Base-by-base conservation (phyloP, 768 basidiomycete genomes). In the Lyophyllum decastes region DNA sequence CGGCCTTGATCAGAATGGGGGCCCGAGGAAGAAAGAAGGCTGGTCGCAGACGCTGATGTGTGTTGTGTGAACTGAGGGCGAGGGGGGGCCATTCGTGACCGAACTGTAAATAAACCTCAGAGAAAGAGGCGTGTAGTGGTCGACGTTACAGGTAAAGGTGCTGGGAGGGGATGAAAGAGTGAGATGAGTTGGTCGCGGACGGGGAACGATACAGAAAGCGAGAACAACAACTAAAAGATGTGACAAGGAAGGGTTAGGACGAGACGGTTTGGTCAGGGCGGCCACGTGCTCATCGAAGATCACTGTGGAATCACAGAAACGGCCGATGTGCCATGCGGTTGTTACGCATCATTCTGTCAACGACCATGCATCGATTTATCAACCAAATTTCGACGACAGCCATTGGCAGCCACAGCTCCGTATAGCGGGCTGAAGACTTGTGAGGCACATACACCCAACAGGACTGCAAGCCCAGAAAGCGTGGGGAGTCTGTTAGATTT, bases 31-130 rank as follows among this genome's bases (percentile, higher is more conserved):
- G 62, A 58, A 25, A 67, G 54, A 33, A 67, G 59, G 40, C 65
- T 68, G 14, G 48, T 60, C 24, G 61, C 58, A 26, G 67, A 68
- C 16, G 55, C 54, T 25, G 61, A 56, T 27, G 63, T 58, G 43
- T 63, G 62, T 38, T 60, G 61, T 19, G 65, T 66, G 48, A 64
- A 68, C 25, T 56, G 65, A 33, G 50, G 51, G 35, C 27, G 54
- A 21, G 8, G 58, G 58, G 51, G 58, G 58, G 51, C 57, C 67
- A 68, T 66, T 57, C 9, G 45, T 2, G 45, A n/a, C 7, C 16
- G 43, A 33, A 40, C n/a, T 33, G 43, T 34, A 61, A 47, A 53
- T 33, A 55, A 30, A 26, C 40, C 49, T 55, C 59, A 47, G 26
- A 24, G 16, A 17, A 16, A 21, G 53, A 40, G 51, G 47, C 6